phyloP scores from a whole-genome alignment of 208 protist species.

The Crithidia thermophila region DNA sequence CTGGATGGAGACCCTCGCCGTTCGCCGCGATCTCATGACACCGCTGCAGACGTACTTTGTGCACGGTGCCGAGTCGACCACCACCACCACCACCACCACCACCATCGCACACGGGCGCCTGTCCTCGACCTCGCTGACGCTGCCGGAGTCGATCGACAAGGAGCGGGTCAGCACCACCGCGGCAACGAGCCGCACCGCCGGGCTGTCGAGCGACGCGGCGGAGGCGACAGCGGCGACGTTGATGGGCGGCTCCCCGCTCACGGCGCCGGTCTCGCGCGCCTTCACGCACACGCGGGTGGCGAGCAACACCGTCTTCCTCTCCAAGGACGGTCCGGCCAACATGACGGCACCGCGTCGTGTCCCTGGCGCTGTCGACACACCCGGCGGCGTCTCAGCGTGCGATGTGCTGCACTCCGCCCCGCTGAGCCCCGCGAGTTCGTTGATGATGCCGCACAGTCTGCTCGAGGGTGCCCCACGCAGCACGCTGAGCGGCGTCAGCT shows the following conservation, averaged over 20 bases:
- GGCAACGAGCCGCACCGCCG: constrained; percentile 13
- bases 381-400: too few relatives aligned
- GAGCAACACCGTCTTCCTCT: constrained; percentile 6
- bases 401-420: too few relatives aligned
- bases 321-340: background rate
- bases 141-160: background rate
- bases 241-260: too few relatives aligned
- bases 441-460: constrained; percentile 12
- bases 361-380: too few relatives aligned
- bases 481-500: constrained; percentile 17
- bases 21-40: constrained; percentile 48
- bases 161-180: background rate
- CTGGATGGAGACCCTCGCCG: constrained; percentile 80
- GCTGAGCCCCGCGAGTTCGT: constrained; percentile 18
- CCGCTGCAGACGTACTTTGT: constrained; percentile 64
- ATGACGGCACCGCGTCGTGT: background rate
- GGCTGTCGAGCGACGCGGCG: constrained; percentile 12
- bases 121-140: background rate
- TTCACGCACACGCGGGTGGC: constrained; percentile 12
- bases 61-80: constrained; percentile 14
- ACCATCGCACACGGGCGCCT: background rate
- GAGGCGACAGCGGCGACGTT: constrained; percentile 7
- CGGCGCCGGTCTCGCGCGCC: background rate
- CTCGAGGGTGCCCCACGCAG: constrained; percentile 16
- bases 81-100: constrained; percentile 7